phyloP scores from a whole-genome alignment of 192 early-diverging fungal genomes.

The Coemansia sp. region DNA sequence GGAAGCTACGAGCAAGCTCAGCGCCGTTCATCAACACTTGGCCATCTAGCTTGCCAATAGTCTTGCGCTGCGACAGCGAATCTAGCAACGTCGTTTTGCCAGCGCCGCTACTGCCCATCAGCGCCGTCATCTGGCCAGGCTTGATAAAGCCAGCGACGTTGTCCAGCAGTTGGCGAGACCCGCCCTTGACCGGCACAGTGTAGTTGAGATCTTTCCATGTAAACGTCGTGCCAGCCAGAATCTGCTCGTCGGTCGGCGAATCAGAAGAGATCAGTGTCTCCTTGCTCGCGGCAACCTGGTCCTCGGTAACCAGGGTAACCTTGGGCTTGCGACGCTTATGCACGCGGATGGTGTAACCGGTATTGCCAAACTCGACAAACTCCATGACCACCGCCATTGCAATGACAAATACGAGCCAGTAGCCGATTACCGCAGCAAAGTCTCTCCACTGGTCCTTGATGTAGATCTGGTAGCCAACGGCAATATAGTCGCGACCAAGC shows the following conservation, averaged over 20 bases:
- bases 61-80: conserved; percentile 71
- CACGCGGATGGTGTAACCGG: conserved; percentile 55
- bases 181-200: conserved; percentile 63
- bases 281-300: conserved; percentile 20
- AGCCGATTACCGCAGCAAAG: conserved; percentile 58
- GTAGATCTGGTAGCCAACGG: conserved; percentile 57
- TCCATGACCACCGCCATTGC: conserved; percentile 57
- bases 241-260: conserved; percentile 43
- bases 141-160: conserved; percentile 63
- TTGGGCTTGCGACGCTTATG: conserved; percentile 44
- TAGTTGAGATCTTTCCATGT: conserved; percentile 69
- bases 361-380: conserved; percentile 61
- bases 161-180: conserved; percentile 65
- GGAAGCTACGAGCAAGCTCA: conserved; percentile 51
- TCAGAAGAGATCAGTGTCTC: neutral
- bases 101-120: conserved; percentile 63
- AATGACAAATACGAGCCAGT: conserved; percentile 43
- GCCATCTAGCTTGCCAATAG: conserved; percentile 57
- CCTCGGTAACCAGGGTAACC: conserved; percentile 43
- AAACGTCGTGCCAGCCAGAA: conserved; percentile 58
- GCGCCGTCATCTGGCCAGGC: conserved; percentile 72
- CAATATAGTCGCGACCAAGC: conserved; percentile 62
- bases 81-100: conserved; percentile 77
- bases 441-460: conserved; percentile 60
- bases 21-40: conserved; percentile 64